Conservation (phyloP, 2,329 filamentous ascomycete species). For the Xylaria arbuscula region DNA sequence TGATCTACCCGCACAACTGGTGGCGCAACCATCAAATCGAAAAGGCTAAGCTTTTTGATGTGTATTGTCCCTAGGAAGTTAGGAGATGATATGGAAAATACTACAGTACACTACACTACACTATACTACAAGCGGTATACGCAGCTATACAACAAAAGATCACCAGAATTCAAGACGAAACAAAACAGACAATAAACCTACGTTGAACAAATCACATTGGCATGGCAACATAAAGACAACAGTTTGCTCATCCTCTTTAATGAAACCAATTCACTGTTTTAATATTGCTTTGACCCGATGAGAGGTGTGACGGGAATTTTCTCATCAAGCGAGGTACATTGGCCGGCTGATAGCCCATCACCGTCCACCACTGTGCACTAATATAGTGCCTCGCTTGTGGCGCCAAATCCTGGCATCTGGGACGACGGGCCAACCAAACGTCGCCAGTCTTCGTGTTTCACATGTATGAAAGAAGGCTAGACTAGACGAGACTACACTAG, state of each 20-base stretch:
- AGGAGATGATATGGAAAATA: not conserved
- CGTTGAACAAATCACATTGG: not conserved
- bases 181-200: not conserved
- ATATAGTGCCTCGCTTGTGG: slow-evolving; percentile 10
- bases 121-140: not conserved
- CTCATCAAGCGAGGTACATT: too few relatives aligned
- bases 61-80: too few relatives aligned
- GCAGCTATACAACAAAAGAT: not conserved
- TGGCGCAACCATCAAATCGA: not conserved
- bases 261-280: too few relatives aligned
- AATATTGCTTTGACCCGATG: too few relatives aligned
- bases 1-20: not conserved
- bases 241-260: too few relatives aligned
- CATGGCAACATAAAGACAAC: too few relatives aligned
- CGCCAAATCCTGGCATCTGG: slow-evolving; percentile 27
- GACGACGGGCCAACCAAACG: slow-evolving; percentile 20
- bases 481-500: slow-evolving; percentile 18
- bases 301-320: not conserved
- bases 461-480: slow-evolving; percentile 21
- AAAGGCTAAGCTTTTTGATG: not conserved
- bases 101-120: not conserved
- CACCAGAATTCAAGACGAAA: not conserved
- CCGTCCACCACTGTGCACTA: too few relatives aligned
- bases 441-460: slow-evolving; percentile 32
- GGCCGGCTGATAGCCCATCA: not conserved